Conservation (phyloP, 306 rosid species). For the Myrica gale region DNA sequence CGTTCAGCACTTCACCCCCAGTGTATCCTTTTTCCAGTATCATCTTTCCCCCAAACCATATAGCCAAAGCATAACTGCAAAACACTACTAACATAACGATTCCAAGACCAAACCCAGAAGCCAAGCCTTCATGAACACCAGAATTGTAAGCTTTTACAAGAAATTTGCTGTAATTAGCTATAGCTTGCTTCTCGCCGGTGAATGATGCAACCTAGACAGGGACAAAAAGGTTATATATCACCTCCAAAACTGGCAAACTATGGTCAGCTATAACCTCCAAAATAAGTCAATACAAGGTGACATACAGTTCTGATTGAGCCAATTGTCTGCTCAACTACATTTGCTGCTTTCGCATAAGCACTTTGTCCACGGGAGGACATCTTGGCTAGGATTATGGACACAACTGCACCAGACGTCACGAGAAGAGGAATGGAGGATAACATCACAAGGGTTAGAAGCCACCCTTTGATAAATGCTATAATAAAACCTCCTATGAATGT, state of each 20-base stretch:
- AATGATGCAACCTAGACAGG: slow-evolving; percentile 68
- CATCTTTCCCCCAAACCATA: slow-evolving; percentile 80
- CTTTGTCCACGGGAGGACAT: slow-evolving; percentile 66
- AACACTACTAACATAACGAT: slow-evolving; percentile 41
- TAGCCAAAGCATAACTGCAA: slow-evolving; percentile 48
- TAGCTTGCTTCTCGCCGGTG: slow-evolving; percentile 70
- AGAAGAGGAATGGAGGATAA: slow-evolving; percentile 66
- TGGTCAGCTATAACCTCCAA: neutral
- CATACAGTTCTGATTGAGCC: slow-evolving; percentile 82
- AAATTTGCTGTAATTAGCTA: slow-evolving; percentile 45
- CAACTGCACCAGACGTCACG: slow-evolving; percentile 53
- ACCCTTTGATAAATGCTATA: slow-evolving; percentile 69
- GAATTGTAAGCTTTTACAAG: slow-evolving; percentile 56
- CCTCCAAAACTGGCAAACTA: neutral
- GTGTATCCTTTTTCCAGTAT: slow-evolving; percentile 59
- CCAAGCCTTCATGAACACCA: slow-evolving; percentile 67
- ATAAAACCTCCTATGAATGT: slow-evolving; percentile 58
- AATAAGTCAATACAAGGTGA: neutral
- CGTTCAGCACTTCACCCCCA: slow-evolving; percentile 57
- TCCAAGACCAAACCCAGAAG: slow-evolving; percentile 64
- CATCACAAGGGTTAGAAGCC: slow-evolving; percentile 75
- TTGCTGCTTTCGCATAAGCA: slow-evolving; percentile 72
- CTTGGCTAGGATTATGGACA: slow-evolving; percentile 45
- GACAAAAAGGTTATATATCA: neutral
- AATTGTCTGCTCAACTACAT: slow-evolving; percentile 59